Conservation (phyloP, 495 filamentous ascomycete genomes). For the Penicillium silybi region DNA sequence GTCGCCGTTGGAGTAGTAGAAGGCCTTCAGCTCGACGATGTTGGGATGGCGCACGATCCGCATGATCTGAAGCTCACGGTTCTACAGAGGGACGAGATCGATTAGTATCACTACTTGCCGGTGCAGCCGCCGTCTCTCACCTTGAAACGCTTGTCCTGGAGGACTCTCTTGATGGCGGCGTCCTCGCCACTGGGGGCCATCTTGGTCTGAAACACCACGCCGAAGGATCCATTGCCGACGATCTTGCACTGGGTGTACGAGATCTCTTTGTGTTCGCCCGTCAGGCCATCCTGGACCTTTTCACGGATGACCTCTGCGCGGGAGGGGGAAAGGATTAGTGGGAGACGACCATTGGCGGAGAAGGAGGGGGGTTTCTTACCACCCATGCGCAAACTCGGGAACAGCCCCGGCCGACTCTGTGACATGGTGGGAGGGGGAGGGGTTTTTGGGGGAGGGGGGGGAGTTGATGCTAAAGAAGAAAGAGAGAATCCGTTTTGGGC, state of each 20-base stretch:
- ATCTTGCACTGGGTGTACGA: constrained; percentile 99
- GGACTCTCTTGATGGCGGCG: constrained; percentile 95
- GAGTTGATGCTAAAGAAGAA: constrained; percentile 28
- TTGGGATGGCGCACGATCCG: constrained; percentile 97
- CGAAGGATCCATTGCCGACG: constrained; percentile 98
- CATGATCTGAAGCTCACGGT: constrained; percentile 99
- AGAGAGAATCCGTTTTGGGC: constrained; percentile 27
- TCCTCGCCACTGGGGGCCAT: constrained; percentile 95
- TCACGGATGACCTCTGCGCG: constrained; percentile 88
- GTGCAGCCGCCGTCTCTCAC: constrained; percentile 37
- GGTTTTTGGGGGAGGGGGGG: constrained; percentile 40
- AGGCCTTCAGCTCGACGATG: constrained; percentile 97
- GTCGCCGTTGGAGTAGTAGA: constrained; percentile 99
- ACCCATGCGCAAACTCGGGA: constrained; percentile 77
- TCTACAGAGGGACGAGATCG: constrained; percentile 50
- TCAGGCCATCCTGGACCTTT: constrained; percentile 97
- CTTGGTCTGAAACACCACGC: constrained; percentile 98
- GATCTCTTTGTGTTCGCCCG: constrained; percentile 91
- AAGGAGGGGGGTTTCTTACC: constrained; percentile 49
- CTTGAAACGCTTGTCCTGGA: constrained; percentile 99
- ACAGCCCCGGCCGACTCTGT: constrained; percentile 70
- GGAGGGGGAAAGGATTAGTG: constrained; percentile 6
- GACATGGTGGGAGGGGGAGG: constrained; percentile 58
- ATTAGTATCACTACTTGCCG: background rate
- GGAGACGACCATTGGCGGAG: constrained; percentile 5